Base-by-base conservation (phyloP, 345 rosid species). In the Brassica nigra region DNA sequence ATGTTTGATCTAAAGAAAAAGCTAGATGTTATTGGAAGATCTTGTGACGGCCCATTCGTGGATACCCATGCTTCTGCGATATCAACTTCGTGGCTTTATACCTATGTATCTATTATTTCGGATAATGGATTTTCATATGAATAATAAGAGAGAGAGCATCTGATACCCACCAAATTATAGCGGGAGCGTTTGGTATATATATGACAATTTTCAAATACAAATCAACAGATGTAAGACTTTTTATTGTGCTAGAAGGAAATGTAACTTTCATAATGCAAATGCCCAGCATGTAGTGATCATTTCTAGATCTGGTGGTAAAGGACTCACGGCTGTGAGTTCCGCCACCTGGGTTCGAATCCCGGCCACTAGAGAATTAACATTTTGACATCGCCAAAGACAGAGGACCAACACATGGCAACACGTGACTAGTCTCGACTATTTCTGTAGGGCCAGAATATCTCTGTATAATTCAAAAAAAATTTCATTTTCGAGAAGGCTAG, bases 21-120 rank as follows among this genome's bases (percentile, higher is more conserved):
- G 54, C 62, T 16, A 63, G 47, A 29, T 52, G 49, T 65, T 80
- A 75, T 57, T 71, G 76, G 83, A 65, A 80, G 63, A 76, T 80
- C 80, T 80, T 70, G 80, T 31, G 54, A 57, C 68, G 72, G 76
- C 70, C 79, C 79, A 75, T 64, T 76, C 68, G 83, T 80, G 80
- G 83, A 80, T 75, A 69, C 75, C 59, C 57, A 75, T 80, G 79
- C 73, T 49, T 68, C 75, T 67, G 16, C 74, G 20, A 23, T 79
- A 6, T 66, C 37, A 57, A 66, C 58, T 66, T 79, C 63, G 14
- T 55, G 7, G 23, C 59, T 64, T 71, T 78, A 16, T 62, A 49
- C 57, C n/a, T 44, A 44, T 44, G 52, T 44, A 15, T 54, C 64
- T 42, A 14, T 30, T 62, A 34, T 36, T 71, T 42, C 30, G 12